A percentile compares a stretch with the other conserved stretches of the same genome.
Evolutionary conservation across 306 rosid species (phyloP).

Genomic region (Cajanus cajan): DNA sequence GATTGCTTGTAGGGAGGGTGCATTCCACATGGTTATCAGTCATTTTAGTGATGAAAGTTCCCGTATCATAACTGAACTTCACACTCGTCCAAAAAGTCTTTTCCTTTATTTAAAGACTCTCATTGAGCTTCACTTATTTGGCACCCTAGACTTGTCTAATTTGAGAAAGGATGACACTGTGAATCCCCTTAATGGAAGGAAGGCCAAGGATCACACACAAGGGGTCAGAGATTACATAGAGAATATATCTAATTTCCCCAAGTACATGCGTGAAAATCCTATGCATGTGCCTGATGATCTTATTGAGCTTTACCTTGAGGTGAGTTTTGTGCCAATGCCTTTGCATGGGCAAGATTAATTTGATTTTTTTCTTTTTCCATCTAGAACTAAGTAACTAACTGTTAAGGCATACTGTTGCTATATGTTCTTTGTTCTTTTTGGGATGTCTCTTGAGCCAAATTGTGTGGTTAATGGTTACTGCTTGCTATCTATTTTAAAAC

Average conservation of each 20-base stretch:
- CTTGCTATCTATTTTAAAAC: not conserved
- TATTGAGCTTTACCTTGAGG: slow-evolving; percentile 95
- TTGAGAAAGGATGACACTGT: slow-evolving; percentile 51
- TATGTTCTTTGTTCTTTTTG: slow-evolving; percentile 19
- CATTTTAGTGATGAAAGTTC: slow-evolving; percentile 73
- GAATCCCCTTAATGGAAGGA: slow-evolving; percentile 37
- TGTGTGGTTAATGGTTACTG: slow-evolving; percentile 8
- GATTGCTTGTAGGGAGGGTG: slow-evolving; percentile 62
- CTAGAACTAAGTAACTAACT: slow-evolving; percentile 1
- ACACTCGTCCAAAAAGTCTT: slow-evolving; percentile 71
- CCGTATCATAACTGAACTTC: slow-evolving; percentile 63
- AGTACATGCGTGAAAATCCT: slow-evolving; percentile 71
- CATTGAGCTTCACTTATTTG: slow-evolving; percentile 85
- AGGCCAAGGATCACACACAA: slow-evolving; percentile 51
- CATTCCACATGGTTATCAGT: slow-evolving; percentile 66
- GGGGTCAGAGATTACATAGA: slow-evolving; percentile 68
- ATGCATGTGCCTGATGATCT: slow-evolving; percentile 79
- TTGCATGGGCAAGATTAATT: slow-evolving; percentile 3
- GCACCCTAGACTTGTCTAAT: slow-evolving; percentile 63
- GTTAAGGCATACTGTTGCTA: slow-evolving; percentile 5
- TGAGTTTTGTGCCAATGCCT: slow-evolving; percentile 37
- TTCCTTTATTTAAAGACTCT: slow-evolving; percentile 90
- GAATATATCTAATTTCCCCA: slow-evolving; percentile 73
- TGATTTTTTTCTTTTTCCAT: not conserved
- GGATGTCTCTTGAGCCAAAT: not conserved